These are phyloP conservation scores for Neurospora sp. DNA, from an alignment of 495 filamentous ascomycete genomes.

Conservation along the genomic window DNA sequence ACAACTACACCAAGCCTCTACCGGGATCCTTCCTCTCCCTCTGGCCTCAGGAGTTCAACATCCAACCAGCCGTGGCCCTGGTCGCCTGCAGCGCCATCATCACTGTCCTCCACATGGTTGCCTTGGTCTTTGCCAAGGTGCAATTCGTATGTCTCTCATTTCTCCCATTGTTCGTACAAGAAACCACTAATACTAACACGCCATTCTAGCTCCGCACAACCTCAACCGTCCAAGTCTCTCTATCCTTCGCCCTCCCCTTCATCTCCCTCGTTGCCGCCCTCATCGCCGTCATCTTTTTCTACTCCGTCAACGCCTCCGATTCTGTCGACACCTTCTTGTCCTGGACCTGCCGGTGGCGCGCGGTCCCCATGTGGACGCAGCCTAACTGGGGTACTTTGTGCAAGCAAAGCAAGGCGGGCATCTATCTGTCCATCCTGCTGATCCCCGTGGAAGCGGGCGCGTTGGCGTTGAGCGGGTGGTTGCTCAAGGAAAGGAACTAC, in stretches of 20 bases:
- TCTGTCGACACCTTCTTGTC: constrained; percentile 37
- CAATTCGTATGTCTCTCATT: constrained; percentile 19
- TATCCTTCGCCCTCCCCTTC: constrained; percentile 30
- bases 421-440: constrained; percentile 41
- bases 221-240: constrained; percentile 22
- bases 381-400: constrained; percentile 42
- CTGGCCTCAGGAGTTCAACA: constrained; percentile 42
- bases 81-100: constrained; percentile 36
- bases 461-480: constrained; percentile 29
- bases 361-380: constrained; percentile 30
- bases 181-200: neutral
- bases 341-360: constrained; percentile 45
- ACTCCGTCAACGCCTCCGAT: constrained; percentile 39
- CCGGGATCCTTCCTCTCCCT: constrained; percentile 32
- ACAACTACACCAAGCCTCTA: constrained; percentile 33
- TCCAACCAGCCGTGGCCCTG: constrained; percentile 39
- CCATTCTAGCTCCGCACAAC: constrained; percentile 30
- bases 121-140: constrained; percentile 32
- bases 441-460: constrained; percentile 39
- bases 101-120: constrained; percentile 29
- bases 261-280: constrained; percentile 35
- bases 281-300: constrained; percentile 42
- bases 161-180: no score
- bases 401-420: constrained; percentile 35
- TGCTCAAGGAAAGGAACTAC: constrained; percentile 30